These are phyloP conservation scores for Saccharum officinarum DNA, from an alignment of 176 grass and related monocot species.

Conservation along the genomic window DNA sequence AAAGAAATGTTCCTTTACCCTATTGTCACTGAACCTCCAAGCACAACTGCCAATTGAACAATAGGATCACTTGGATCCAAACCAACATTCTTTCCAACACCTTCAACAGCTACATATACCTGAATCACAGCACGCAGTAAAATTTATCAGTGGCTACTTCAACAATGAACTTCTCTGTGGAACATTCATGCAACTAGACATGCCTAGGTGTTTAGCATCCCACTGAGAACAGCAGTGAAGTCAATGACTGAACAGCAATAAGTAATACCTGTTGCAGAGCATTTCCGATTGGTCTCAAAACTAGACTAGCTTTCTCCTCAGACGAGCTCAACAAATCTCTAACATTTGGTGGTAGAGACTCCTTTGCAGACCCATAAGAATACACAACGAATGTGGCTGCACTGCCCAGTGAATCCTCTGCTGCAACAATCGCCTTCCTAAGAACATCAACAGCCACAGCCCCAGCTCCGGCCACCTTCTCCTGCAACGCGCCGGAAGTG, in stretches of 20 bases:
- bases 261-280: conserved; percentile 78
- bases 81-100: conserved; percentile 85
- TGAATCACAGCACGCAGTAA: conserved; percentile 40
- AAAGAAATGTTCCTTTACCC: conserved; percentile 55
- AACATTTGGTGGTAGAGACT: conserved; percentile 69
- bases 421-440: conserved; percentile 53
- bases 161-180: background rate
- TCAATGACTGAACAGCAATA: background rate
- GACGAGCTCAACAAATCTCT: conserved; percentile 68
- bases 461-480: conserved; percentile 55
- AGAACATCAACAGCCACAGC: conserved; percentile 53
- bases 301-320: conserved; percentile 72
- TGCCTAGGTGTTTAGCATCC: background rate
- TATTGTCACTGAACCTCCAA: conserved; percentile 74
- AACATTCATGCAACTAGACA: background rate
- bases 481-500: conserved; percentile 55
- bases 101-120: conserved; percentile 63
- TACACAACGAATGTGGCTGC: conserved; percentile 53
- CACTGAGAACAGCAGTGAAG: background rate
- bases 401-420: conserved; percentile 74
- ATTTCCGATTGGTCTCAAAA: conserved; percentile 60
- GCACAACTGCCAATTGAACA: conserved; percentile 63
- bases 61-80: conserved; percentile 90
- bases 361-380: conserved; percentile 82
- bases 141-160: background rate